Base-by-base conservation (phyloP, 495 filamentous ascomycete genomes). In the Hypoxylon cercidicola region DNA sequence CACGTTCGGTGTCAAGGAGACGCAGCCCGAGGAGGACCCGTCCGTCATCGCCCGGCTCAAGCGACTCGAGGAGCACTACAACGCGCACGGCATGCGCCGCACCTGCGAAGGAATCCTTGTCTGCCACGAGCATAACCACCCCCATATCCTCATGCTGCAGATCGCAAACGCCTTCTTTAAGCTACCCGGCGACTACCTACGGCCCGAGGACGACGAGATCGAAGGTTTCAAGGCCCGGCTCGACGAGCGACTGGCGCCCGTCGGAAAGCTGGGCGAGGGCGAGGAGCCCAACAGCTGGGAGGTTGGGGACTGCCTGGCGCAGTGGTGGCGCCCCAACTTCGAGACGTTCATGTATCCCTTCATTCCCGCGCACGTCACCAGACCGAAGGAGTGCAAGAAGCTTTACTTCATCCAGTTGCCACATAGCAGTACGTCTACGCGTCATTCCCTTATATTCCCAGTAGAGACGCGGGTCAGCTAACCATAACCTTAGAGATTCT, bases 281-380 rank as follows among this genome's bases (percentile, higher is more conserved):
- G 88, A 95, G 74, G 91, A 92, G 60, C 91, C 91, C 6, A 92
- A 90, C 58, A 92, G 96, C 65, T 99, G 95, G 95, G 84, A 96
- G 72, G 89, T 99, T 73, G 91, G 89, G 57, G 93, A 97, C 69
- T 96, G 93, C 3, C 84, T 99, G 45, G 94, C 95, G 35, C 93
- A 97, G 79, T 99, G 96, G 95, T 99, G 93, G 93, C 83, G 95
- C 23, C 95, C 95, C 40, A 98, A 97, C 79, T 97, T 98, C 72
- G 95, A 99, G 81, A 99, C 95, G 0, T 98, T 97, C 82, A 97
- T 97, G 95, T 99, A 99, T 75, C 95, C 95, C 0, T 99, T 96
- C 77, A 87, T 97, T 43, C 95, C 95, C 6, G 90, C 93, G 15
- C 95, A 99, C 76, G 90, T 97, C 57, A 97, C 95, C 8, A 84